phyloP scores from a whole-genome alignment of 805 yeast species.

The Monosporozyma siamensis region DNA sequence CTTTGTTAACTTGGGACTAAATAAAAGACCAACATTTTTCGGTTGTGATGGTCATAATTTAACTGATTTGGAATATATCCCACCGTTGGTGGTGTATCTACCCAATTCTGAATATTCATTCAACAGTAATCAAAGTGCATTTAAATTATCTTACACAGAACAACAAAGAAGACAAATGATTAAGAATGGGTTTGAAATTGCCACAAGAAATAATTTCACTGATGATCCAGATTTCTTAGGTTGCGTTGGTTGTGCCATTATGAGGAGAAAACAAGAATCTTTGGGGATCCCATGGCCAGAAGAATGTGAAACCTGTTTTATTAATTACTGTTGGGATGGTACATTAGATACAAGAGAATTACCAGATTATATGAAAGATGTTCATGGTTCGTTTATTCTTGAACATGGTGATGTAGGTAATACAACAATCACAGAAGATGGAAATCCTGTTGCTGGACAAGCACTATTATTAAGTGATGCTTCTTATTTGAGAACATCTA shows the following conservation, averaged over 20 bases:
- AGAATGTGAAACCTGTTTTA: conserved; percentile 67
- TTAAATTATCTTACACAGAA: conserved; percentile 50
- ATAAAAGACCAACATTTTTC: conserved; percentile 67
- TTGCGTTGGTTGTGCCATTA: conserved; percentile 76
- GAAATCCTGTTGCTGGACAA: neutral
- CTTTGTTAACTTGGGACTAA: conserved; percentile 50
- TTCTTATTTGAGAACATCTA: conserved; percentile 9
- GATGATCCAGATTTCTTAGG: conserved; percentile 59
- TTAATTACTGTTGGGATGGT: conserved; percentile 56
- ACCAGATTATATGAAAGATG: conserved; percentile 11
- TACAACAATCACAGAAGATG: neutral
- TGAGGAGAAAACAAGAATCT: conserved; percentile 70
- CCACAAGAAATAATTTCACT: conserved; percentile 57
- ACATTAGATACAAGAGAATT: conserved; percentile 32
- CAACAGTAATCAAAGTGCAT: conserved; percentile 66
- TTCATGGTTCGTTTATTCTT: conserved; percentile 13
- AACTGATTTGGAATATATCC: conserved; percentile 44
- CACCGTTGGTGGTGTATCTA: conserved; percentile 66
- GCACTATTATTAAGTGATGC: conserved; percentile 2
- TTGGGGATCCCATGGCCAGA: conserved; percentile 46
- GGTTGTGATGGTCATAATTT: conserved; percentile 67
- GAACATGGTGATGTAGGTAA: conserved; percentile 8
- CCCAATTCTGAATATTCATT: conserved; percentile 64
- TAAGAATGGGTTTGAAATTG: conserved; percentile 64
- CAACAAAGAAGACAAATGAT: conserved; percentile 52